Conservation (phyloP, 2,329 filamentous ascomycete species). For the Ambrosiella cleistominuta region DNA sequence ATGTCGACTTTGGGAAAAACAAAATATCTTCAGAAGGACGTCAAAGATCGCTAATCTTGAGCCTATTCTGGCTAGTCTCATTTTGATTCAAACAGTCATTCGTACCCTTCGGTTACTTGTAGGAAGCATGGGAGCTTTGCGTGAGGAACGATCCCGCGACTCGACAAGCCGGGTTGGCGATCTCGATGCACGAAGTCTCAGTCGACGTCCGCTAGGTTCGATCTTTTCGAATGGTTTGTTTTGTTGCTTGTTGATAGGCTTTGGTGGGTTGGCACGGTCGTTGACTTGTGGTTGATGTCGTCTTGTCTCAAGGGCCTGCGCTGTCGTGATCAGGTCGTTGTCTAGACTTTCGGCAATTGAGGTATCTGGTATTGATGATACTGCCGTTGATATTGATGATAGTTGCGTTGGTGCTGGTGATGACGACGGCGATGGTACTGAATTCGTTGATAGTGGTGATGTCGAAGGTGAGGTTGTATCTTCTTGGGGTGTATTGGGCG, state of each 20-base stretch:
- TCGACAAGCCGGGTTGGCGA: constrained; percentile 13
- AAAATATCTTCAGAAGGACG: too few relatives aligned
- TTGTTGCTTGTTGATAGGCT: background rate
- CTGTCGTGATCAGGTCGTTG: background rate
- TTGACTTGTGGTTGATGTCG: background rate
- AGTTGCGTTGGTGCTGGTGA: constrained; percentile 1
- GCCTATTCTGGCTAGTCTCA: too few relatives aligned
- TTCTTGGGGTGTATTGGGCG: background rate
- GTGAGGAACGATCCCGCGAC: constrained; percentile 11
- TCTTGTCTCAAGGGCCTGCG: background rate
- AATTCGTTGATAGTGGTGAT: background rate
- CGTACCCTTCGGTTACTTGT: constrained; percentile 13
- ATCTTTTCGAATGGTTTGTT: background rate
- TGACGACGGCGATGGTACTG: background rate
- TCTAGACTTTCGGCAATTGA: background rate
- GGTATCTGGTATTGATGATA: background rate
- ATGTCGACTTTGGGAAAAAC: too few relatives aligned
- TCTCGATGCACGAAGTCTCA: background rate
- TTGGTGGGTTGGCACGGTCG: constrained; percentile 3
- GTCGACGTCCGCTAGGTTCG: background rate
- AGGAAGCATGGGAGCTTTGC: constrained; percentile 12
- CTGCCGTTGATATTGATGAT: background rate
- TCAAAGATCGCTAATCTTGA: too few relatives aligned
- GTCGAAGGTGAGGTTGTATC: background rate
- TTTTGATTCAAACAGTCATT: background rate